Conservation (phyloP, 2,329 filamentous ascomycete species). For the Canariomyces notabilis region DNA sequence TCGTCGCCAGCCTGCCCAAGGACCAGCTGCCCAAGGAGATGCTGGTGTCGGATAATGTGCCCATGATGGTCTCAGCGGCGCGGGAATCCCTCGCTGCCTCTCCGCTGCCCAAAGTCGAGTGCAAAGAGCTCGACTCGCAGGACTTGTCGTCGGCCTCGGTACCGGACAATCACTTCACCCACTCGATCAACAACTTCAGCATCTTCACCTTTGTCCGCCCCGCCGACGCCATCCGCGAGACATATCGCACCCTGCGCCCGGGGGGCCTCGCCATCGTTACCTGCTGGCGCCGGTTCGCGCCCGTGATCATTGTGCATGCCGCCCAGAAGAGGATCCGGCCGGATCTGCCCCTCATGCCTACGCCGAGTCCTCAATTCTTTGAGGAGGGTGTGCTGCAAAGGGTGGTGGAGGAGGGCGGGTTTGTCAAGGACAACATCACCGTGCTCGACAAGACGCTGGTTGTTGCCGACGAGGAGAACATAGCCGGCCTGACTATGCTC, state of each 20-base stretch:
- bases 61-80: slow-evolving; percentile 18
- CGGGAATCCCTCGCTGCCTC: slow-evolving; percentile 1
- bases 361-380: slow-evolving; percentile 26
- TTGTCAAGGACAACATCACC: slow-evolving; percentile 10
- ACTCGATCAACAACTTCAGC: slow-evolving; percentile 31
- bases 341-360: slow-evolving; percentile 25
- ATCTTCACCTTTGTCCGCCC: slow-evolving; percentile 28
- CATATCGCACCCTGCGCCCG: slow-evolving; percentile 28
- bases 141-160: slow-evolving; percentile 21
- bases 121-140: slow-evolving; percentile 19
- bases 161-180: slow-evolving; percentile 19
- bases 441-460: not conserved
- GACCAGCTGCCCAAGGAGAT: slow-evolving; percentile 10
- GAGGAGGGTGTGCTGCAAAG: slow-evolving; percentile 24
- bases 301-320: slow-evolving; percentile 24
- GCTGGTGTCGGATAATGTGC: slow-evolving; percentile 22
- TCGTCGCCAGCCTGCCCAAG: slow-evolving; percentile 14
- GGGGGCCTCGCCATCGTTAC: slow-evolving; percentile 21
- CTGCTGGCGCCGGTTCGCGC: slow-evolving; percentile 25
- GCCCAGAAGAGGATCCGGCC: slow-evolving; percentile 28
- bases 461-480: not conserved
- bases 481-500: not conserved
- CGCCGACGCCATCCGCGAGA: slow-evolving; percentile 26
- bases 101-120: slow-evolving; percentile 3
- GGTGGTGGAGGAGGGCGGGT: slow-evolving; percentile 23